Base-by-base conservation (phyloP, 108 stramenopile genomes). In the Fragilariopsis cylindrus region DNA sequence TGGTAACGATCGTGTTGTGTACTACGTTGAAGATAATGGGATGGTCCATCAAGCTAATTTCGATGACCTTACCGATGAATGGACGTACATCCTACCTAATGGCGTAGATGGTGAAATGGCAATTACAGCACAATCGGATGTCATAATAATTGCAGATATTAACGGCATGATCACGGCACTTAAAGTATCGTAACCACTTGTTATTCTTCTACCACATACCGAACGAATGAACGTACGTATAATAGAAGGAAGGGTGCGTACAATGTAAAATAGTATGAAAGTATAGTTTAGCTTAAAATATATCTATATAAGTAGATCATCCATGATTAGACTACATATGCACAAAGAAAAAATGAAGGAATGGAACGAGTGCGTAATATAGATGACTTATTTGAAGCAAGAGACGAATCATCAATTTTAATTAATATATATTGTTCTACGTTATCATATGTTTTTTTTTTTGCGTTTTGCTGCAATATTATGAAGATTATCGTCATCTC, bases 71-170 rank as follows among this genome's bases (percentile, higher is more conserved):
- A 42, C 16, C 18, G 79, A 80, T 63, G 48, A 57, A 16, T 80
- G 79, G 79, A 53, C 48, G 13, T 15, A 16, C 30, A 18, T 53
- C 39, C 4, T 65, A 15, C 52, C 39, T 50, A 44, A 65, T 13
- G 19, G 57, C 15, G 73, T 80, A 16, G 13, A 65, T 11, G 73
- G 79, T 47, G 79, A 80, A 54, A 74, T 80, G 69, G 79, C 79
- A 7, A 12, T 80, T 13, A 74, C 52, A 30, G 16, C 44, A 11
- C 48, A 73, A 44, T 60, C 69, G 9, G 57, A 58, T 48, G 50
- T 74, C 43, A 15, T 80, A 9, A 67, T 67, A 48, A 62, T 71
- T 56, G 73, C 60, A 18, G 67, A 69, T 60, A 15, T 9, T 12
- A 4, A 19, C 16, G 79, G 79, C 18, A 43, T 48, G 44, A 48